These are phyloP conservation scores for Cajanus cajan DNA, from an alignment of 306 rosid genomes.

Conservation along the genomic window DNA sequence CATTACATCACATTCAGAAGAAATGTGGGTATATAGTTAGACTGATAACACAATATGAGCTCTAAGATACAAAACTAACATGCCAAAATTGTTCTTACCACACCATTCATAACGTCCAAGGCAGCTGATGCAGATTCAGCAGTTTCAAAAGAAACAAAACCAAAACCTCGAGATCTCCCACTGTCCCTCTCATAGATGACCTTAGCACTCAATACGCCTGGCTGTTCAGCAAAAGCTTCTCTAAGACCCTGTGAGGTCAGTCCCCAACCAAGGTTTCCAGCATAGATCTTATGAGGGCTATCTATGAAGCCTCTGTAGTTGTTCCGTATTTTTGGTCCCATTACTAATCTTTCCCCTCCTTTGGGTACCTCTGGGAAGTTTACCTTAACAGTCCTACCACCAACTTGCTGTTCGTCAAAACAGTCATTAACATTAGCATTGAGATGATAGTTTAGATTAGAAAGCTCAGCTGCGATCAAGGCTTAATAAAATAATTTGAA, in stretches of 20 bases:
- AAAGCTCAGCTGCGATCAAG: not conserved
- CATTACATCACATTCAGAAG: conserved; percentile 9
- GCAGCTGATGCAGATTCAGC: conserved; percentile 64
- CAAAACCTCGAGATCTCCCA: conserved; percentile 85
- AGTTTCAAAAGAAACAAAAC: conserved; percentile 80
- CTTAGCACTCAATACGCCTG: conserved; percentile 81
- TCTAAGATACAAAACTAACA: not conserved
- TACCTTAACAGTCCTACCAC: conserved; percentile 75
- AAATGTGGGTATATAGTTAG: not conserved
- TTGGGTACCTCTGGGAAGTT: conserved; percentile 93
- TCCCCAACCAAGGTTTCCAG: conserved; percentile 92
- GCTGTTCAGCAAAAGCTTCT: conserved; percentile 78
- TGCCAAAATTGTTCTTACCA: conserved; percentile 56
- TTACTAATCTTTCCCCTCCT: conserved; percentile 86
- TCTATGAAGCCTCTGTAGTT: conserved; percentile 63
- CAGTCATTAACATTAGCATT: conserved; percentile 19
- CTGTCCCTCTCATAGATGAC: conserved; percentile 73
- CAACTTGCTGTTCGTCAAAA: conserved; percentile 68
- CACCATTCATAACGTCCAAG: conserved; percentile 66
- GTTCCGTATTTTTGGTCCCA: conserved; percentile 57
- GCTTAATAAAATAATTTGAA: not conserved
- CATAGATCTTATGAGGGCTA: conserved; percentile 86
- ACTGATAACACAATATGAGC: not conserved
- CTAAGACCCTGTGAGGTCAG: conserved; percentile 70
- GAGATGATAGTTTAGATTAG: not conserved